These are phyloP conservation scores for Ophiocordyceps sinensis DNA, from an alignment of 2,329 filamentous ascomycete species.

Conservation along the genomic window DNA sequence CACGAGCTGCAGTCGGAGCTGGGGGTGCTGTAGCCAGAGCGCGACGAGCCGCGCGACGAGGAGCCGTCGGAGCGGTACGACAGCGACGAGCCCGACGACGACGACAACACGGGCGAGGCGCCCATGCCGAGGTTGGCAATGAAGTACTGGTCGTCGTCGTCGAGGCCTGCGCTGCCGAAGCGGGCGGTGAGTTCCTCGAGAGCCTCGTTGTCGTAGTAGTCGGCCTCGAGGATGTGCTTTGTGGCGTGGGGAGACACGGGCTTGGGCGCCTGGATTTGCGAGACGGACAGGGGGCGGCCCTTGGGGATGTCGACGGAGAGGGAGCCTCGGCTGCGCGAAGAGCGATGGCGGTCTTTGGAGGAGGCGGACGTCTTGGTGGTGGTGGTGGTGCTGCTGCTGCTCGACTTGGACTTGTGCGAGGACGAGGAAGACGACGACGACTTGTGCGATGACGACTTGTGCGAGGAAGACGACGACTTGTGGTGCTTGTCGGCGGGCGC, in stretches of 20 bases:
- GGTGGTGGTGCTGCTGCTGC: slow-evolving; percentile 4
- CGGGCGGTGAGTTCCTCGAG: slow-evolving; percentile 68
- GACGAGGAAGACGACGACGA: slow-evolving; percentile 15
- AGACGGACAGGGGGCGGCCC: slow-evolving; percentile 75
- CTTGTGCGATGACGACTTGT: slow-evolving; percentile 20
- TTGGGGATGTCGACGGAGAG: slow-evolving; percentile 60
- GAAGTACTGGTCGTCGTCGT: slow-evolving; percentile 33
- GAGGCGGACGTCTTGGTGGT: slow-evolving; percentile 22
- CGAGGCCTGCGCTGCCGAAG: slow-evolving; percentile 49
- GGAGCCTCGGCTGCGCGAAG: slow-evolving; percentile 30
- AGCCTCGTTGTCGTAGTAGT: slow-evolving; percentile 58
- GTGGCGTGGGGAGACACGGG: slow-evolving; percentile 79
- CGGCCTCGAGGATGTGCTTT: slow-evolving; percentile 68
- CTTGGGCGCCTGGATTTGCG: slow-evolving; percentile 82
- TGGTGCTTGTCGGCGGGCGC: slow-evolving; percentile 41
- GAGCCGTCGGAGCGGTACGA: slow-evolving; percentile 55
- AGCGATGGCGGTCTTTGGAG: slow-evolving; percentile 23
- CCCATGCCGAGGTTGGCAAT: slow-evolving; percentile 31
- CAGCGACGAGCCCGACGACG: slow-evolving; percentile 54
- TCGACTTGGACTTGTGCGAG: slow-evolving; percentile 13
- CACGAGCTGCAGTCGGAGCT: slow-evolving; percentile 65
- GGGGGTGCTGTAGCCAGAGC: slow-evolving; percentile 67
- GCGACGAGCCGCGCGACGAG: slow-evolving; percentile 57
- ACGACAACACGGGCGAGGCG: slow-evolving; percentile 50
- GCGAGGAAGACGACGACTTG: slow-evolving; percentile 23